A percentile compares a stretch with the other conserved stretches of the same genome.
phyloP scores from a whole-genome alignment of 371 early-diverging fungal species.

The Mortierella sp. region DNA sequence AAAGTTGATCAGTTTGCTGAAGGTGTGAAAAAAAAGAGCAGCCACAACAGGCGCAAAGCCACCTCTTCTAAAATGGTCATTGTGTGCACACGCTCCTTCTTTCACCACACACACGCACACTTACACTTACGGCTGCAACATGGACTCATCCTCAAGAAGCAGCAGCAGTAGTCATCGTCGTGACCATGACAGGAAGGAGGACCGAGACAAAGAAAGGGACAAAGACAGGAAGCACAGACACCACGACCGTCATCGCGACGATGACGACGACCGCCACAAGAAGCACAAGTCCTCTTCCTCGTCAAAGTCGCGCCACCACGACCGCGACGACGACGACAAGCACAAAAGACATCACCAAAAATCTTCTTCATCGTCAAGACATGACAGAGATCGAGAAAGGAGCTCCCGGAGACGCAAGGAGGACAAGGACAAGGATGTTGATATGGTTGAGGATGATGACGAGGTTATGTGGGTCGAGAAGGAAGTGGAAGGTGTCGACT shows the following conservation, averaged over 20 bases:
- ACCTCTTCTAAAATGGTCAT: background rate
- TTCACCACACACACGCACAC: background rate
- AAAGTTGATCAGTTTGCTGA: conserved; percentile 10
- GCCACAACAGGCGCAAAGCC: conserved; percentile 9
- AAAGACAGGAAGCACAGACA: conserved; percentile 42
- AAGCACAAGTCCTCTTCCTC: conserved; percentile 49
- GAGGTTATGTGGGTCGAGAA: conserved; percentile 60
- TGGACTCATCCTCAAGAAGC: conserved; percentile 46
- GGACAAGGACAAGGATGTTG: conserved; percentile 12
- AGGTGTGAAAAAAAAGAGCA: background rate
- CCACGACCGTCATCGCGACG: conserved; percentile 26
- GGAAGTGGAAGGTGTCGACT: conserved; percentile 29
- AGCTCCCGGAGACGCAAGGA: conserved; percentile 19
- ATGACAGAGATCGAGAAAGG: conserved; percentile 37
- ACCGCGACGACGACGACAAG: conserved; percentile 42
- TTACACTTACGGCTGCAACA: background rate
- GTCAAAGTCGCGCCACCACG: conserved; percentile 48
- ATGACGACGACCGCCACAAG: conserved; percentile 31
- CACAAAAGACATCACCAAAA: conserved; percentile 28
- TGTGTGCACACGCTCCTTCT: background rate
- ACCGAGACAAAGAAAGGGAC: conserved; percentile 26
- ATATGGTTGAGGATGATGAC: conserved; percentile 38
- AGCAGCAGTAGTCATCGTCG: conserved; percentile 27
- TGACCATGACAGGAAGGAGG: conserved; percentile 24
- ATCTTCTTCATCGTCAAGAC: conserved; percentile 31